These are phyloP conservation scores for Ustilago cynodontis DNA, from an alignment of 1,284 basidiomycete species.

Conservation along the genomic window DNA sequence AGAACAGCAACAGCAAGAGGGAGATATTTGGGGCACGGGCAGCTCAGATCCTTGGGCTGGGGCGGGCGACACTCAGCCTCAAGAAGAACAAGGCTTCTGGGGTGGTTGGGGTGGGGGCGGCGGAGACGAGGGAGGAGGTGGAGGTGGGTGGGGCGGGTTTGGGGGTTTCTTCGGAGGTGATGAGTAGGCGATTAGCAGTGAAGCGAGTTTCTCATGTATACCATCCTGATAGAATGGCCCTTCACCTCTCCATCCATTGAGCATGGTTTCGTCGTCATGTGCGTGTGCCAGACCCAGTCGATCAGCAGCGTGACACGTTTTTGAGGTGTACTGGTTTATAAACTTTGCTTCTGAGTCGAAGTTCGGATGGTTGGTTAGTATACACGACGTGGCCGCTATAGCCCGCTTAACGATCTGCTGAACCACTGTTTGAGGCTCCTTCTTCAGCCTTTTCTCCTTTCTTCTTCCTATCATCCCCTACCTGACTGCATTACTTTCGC, in stretches of 20 bases:
- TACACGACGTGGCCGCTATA: slow-evolving; percentile 13
- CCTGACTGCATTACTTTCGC: background rate
- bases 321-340: too few relatives aligned
- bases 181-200: slow-evolving; percentile 7
- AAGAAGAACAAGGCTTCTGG: slow-evolving; percentile 26
- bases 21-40: slow-evolving; percentile 45
- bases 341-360: background rate
- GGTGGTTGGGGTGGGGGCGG: slow-evolving; percentile 23
- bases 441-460: background rate
- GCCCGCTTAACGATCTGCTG: background rate
- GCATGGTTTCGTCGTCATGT: background rate
- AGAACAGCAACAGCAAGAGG: slow-evolving; percentile 33
- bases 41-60: slow-evolving; percentile 46
- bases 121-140: slow-evolving; percentile 13
- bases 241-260: background rate
- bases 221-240: background rate
- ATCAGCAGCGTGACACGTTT: too few relatives aligned
- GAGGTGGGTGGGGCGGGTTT: slow-evolving; percentile 44
- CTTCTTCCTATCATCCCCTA: background rate
- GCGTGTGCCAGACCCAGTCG: too few relatives aligned
- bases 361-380: slow-evolving; percentile 17
- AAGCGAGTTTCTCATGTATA: slow-evolving; percentile 21
- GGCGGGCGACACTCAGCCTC: slow-evolving; percentile 19
- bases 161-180: slow-evolving; percentile 52
- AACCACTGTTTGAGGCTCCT: background rate